Evolutionary conservation across 1,284 basidiomycete genomes (phyloP), one percentile per base, ranked within the genome.

Genomic region (Fistulina hepatica): DNA sequence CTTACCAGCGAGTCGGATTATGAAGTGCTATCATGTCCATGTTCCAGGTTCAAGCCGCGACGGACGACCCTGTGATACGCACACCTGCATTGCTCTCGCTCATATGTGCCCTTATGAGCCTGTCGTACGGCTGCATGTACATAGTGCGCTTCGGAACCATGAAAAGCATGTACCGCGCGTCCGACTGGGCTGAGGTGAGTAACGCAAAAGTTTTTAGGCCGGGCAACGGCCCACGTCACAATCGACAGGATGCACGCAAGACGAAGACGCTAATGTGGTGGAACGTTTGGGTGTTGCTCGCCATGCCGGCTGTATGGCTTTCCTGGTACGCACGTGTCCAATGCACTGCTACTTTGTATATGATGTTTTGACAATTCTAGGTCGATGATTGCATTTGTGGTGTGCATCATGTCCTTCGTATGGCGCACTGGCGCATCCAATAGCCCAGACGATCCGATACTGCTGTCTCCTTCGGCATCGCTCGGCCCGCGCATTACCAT

Each of bases 271-370:
- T 67, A 7, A 72, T 85, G 16, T 65, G 71, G 54, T 86, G 82
- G 82, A 86, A 85, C 45, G 77, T 82, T 10, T 86, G 82, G 83
- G 76, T 84, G 1, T 50, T 86, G 7, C 60, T 86, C 11, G 73
- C 79, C 1, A 76, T 81, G 59, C 82, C 82, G 0, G 74, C 69
- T 0, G 60, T 84, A 11, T 86, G 79, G 74, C 69, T 86, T 44
- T 68, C 79, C 12, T 86, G 81, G 80, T 74, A 47, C 10, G 13
- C 13, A 12, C 13, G 48, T 42, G 2, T 34, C 11, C 6, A 8
- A 11, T n/a, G n/a, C 9, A 11, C 13, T 41, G 13, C 19, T 16
- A 17, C n/a, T 19, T 24, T 19, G 21, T 19, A 8, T 30, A 20
- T 37, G 17, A 37, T 20, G 10, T 2, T n/a, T 31, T 27, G 31